Evolutionary conservation across 202 grass and related monocot species (phyloP).

Genomic region (Digitaria exilis): DNA sequence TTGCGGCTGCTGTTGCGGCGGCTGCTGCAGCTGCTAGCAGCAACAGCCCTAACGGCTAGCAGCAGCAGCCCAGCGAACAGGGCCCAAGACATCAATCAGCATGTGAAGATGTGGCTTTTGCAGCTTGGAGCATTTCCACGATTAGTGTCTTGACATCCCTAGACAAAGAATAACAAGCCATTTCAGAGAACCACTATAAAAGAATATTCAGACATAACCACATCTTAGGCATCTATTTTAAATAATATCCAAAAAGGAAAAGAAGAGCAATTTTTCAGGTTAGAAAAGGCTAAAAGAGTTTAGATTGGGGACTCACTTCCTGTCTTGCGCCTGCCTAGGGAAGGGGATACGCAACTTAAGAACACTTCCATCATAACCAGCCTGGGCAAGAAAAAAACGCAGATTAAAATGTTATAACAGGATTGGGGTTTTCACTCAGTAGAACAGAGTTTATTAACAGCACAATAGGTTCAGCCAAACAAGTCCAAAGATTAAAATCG

Average conservation of each 20-base stretch:
- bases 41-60: too few species aligned
- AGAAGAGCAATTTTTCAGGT: not conserved
- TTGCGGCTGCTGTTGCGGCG: too few species aligned
- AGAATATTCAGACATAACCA: conserved; percentile 10
- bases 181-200: not conserved
- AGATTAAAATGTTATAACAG: conserved; percentile 5
- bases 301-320: conserved; percentile 57
- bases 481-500: conserved; percentile 15
- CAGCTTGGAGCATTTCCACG: conserved; percentile 96
- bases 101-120: conserved; percentile 43
- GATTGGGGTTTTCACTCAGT: not conserved
- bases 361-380: conserved; percentile 67
- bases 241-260: not conserved
- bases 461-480: not conserved
- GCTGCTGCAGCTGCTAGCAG: too few species aligned
- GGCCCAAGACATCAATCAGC: conserved; percentile 43
- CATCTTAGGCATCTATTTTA: not conserved
- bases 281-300: not conserved
- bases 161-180: conserved; percentile 2
- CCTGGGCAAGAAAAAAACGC: conserved; percentile 50
- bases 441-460: not conserved
- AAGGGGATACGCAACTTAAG: conserved; percentile 91
- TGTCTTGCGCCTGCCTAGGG: conserved; percentile 75
- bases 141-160: conserved; percentile 95
- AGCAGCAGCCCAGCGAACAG: too few species aligned